phyloP scores from a whole-genome alignment of 1,139 yeast species.

The Kodamaea arcana region DNA sequence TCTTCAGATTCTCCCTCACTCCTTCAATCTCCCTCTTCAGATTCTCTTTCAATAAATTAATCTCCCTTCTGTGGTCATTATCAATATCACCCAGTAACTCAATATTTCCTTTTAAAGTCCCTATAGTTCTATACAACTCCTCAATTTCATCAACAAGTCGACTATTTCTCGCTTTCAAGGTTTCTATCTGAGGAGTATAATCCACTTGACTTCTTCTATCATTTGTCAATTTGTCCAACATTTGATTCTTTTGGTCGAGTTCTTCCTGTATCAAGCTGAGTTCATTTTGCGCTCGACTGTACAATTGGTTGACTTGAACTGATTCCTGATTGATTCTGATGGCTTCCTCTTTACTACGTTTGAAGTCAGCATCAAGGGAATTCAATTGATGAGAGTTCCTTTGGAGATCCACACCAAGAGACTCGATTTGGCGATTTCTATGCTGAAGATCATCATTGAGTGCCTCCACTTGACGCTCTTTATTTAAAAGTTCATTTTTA shows the following conservation, averaged over 20 bases:
- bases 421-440: neutral
- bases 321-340: neutral
- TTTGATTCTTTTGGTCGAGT: constrained; percentile 8
- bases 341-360: constrained; percentile 1
- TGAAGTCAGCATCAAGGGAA: constrained; percentile 1
- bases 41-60: constrained; percentile 2
- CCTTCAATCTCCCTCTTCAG: constrained; percentile 1
- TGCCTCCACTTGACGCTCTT: neutral
- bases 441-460: neutral
- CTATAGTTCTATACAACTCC: constrained; percentile 6
- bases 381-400: neutral
- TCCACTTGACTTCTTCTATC: constrained; percentile 6
- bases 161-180: constrained; percentile 8
- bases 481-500: neutral
- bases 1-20: constrained; percentile 2
- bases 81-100: constrained; percentile 1
- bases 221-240: constrained; percentile 10
- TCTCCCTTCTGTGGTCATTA: constrained; percentile 1
- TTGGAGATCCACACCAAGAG: neutral
- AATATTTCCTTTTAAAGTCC: constrained; percentile 4
- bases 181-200: constrained; percentile 9
- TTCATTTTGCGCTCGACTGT: constrained; percentile 9
- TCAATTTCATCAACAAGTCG: constrained; percentile 6
- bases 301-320: constrained; percentile 4
- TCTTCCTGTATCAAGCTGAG: constrained; percentile 12